These are phyloP conservation scores for Leishmania martiniquensis DNA, from an alignment of 208 protist genomes.

Conservation along the genomic window DNA sequence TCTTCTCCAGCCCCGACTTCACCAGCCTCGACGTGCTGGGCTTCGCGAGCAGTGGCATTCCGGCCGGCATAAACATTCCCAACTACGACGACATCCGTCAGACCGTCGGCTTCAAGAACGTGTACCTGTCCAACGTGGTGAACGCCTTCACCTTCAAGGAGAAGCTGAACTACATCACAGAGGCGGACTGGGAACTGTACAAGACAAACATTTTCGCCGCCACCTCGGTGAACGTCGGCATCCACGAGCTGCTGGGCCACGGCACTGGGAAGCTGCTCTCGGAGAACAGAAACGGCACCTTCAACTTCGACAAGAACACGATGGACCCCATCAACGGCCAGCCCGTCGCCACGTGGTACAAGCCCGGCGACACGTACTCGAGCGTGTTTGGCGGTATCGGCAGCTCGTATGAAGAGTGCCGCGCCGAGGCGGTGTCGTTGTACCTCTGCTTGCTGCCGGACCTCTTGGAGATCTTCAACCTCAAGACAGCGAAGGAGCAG, in stretches of 20 bases:
- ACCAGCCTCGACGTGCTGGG: conserved; percentile 92
- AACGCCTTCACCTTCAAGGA: conserved; percentile 64
- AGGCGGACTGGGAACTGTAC: conserved; percentile 84
- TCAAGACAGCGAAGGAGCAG: conserved; percentile 43
- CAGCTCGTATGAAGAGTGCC: conserved; percentile 90
- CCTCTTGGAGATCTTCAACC: conserved; percentile 71
- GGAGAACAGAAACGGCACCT: conserved; percentile 56
- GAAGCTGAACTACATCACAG: conserved; percentile 72
- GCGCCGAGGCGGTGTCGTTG: conserved; percentile 89
- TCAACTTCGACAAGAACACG: conserved; percentile 75
- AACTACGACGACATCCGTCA: conserved; percentile 94
- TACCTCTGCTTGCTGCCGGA: conserved; percentile 76
- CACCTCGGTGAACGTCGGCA: conserved; percentile 92
- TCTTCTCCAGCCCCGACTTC: conserved; percentile 91
- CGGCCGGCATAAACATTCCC: conserved; percentile 92
- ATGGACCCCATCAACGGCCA: conserved; percentile 80
- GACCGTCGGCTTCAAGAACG: conserved; percentile 94
- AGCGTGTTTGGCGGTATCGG: conserved; percentile 69
- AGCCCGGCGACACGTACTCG: conserved; percentile 90
- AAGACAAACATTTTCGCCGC: conserved; percentile 54
- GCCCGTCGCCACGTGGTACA: conserved; percentile 82
- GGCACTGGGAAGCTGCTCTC: conserved; percentile 90
- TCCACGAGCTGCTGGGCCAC: conserved; percentile 95
- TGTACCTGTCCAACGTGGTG: conserved; percentile 91
- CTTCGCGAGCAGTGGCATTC: conserved; percentile 90